A percentile compares a stretch with the other conserved stretches of the same genome.
These are phyloP conservation scores for Blastobotrys indianensis DNA, from an alignment of 1,139 yeast genomes.

Conservation along the genomic window DNA sequence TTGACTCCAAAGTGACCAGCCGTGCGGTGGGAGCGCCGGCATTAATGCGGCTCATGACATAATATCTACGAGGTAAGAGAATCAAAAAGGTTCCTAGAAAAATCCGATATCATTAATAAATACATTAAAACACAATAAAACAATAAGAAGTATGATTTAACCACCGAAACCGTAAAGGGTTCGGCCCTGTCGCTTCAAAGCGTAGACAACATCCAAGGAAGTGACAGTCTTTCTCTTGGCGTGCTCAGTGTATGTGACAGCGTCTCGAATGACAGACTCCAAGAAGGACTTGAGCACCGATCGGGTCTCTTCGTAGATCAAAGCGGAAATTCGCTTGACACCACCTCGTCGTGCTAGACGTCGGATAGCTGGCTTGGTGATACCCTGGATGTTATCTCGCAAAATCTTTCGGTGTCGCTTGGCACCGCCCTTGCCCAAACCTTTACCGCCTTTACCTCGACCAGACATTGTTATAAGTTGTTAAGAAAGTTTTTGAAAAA, in stretches of 20 bases:
- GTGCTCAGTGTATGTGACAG: conserved; percentile 99
- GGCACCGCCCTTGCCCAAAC: conserved; percentile 99
- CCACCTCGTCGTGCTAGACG: conserved; percentile 99
- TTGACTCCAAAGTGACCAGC: no score
- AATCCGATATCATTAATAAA: no score
- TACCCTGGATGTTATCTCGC: conserved; percentile 99
- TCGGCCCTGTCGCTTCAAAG: conserved; percentile 99
- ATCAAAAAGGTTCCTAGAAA: no score
- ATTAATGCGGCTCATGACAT: no score
- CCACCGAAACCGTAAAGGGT: conserved; percentile 99
- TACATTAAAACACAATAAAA: no score
- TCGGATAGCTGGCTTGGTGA: conserved; percentile 99
- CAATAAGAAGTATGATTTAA: conserved; percentile 41
- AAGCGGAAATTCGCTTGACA: conserved; percentile 99
- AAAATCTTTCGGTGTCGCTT: conserved; percentile 99
- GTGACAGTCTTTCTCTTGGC: conserved; percentile 99
- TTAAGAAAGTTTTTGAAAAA: conserved; percentile 1
- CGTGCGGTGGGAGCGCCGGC: no score
- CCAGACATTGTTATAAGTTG: conserved; percentile 2
- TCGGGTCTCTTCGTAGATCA: conserved; percentile 98
- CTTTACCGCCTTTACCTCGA: conserved; percentile 99
- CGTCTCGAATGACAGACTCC: conserved; percentile 97
- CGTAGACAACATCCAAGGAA: conserved; percentile 97
- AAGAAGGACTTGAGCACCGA: conserved; percentile 93
- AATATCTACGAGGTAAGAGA: no score